These are phyloP conservation scores for Ustilago loliicola DNA, from an alignment of 1,284 basidiomycete species.

Conservation along the genomic window DNA sequence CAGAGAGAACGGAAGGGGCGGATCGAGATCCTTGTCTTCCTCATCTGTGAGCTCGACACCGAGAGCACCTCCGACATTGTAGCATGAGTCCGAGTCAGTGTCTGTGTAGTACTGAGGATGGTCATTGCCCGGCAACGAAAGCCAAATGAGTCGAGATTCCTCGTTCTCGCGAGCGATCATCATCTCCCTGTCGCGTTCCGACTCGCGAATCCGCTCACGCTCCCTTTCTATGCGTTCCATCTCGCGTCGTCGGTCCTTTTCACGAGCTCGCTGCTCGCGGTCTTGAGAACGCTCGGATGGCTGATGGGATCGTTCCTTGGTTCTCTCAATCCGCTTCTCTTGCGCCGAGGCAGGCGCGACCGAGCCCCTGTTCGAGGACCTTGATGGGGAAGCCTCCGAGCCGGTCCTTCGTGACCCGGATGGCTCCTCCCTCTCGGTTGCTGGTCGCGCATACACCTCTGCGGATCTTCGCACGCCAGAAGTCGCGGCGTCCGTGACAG, in stretches of 20 bases:
- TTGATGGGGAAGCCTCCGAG: slow-evolving; percentile 20
- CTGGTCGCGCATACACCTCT: slow-evolving; percentile 9
- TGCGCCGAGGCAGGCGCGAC: slow-evolving; percentile 20
- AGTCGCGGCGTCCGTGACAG: background rate
- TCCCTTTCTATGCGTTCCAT: slow-evolving; percentile 44
- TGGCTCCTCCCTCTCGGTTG: slow-evolving; percentile 11
- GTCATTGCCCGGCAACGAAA: slow-evolving; percentile 60
- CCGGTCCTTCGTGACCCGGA: slow-evolving; percentile 7
- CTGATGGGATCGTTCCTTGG: slow-evolving; percentile 32
- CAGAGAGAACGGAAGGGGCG: slow-evolving; percentile 38
- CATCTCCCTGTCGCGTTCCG: slow-evolving; percentile 49
- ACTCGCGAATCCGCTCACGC: slow-evolving; percentile 49
- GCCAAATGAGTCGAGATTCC: slow-evolving; percentile 56
- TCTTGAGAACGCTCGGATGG: slow-evolving; percentile 43
- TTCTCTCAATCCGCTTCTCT: slow-evolving; percentile 33
- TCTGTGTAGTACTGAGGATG: slow-evolving; percentile 64
- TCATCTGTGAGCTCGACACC: slow-evolving; percentile 47
- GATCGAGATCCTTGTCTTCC: slow-evolving; percentile 52
- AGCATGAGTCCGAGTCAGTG: slow-evolving; percentile 58
- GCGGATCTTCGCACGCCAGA: slow-evolving; percentile 10
- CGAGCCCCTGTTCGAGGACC: slow-evolving; percentile 18
- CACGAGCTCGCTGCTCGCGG: slow-evolving; percentile 47
- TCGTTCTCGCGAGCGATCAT: slow-evolving; percentile 56
- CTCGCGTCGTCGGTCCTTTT: slow-evolving; percentile 50
- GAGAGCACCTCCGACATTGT: slow-evolving; percentile 41